Base-by-base conservation (phyloP, 176 grass and related monocot genomes). In the Rhynchospora pubera region DNA sequence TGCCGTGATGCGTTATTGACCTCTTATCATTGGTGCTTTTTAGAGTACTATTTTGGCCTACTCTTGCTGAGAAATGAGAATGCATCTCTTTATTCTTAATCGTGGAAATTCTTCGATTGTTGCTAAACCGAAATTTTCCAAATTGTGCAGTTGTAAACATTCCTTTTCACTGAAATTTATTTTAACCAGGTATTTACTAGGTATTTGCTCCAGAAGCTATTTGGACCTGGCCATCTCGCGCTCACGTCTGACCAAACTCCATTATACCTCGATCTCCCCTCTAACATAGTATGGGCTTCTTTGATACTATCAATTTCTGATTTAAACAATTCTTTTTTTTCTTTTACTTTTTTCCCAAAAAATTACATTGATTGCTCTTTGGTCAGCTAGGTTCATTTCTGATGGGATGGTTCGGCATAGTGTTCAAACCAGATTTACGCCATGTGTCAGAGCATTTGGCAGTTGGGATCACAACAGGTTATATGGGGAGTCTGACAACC, bases 401-500 rank as follows among this genome's bases (percentile, higher is more conserved):
- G 24, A 99, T 99, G 92, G 96, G 90, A 62, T 95, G 91, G 92
- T 90, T 99, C 48, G 96, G 96, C 57, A 95, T 99, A 47, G 93
- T 99, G 52, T 93, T 94, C 82, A 98, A 98, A 86, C 86, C 92
- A 59, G 90, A 98, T 59, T 82, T 98, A 66, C 79, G 89, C 7
- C 62, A 88, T 13, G 82, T 94, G 60, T 94, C 92, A 75, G 92
- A 95, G 43, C 96, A 98, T 84, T 81, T 98, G 61, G 79, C 88
- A 0, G 82, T 95, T 18, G 96, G 96, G 66, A 86, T 95, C 61
- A 87, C 90, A 1, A 99, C 92, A 14, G 90, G 91, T 34, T 99
- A 90, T 77, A 73, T 98, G 90, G 96, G 96, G 80, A 94, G 90
- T 77, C 82, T 98, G 72, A 98, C 92, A 24, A 98, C 96, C 55